Evolutionary conservation across 2,329 filamentous ascomycete species (phyloP).

Genomic region (Diaporthe sp.): DNA sequence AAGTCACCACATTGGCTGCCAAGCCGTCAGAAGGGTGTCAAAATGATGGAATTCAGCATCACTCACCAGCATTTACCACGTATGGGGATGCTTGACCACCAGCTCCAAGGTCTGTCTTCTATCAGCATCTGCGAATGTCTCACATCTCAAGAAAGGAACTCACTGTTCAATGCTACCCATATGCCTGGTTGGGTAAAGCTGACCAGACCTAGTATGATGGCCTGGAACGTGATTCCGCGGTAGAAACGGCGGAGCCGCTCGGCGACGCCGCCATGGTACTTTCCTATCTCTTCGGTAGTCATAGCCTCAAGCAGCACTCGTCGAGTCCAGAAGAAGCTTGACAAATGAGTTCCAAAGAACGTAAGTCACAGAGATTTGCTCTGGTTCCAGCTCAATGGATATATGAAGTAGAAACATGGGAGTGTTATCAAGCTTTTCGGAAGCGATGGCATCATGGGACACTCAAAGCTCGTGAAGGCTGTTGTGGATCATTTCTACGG

Average conservation of each 20-base stretch:
- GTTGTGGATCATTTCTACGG: background rate
- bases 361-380: background rate
- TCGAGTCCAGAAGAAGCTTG: background rate
- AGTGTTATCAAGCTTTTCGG: background rate
- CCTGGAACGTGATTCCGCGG: conserved; percentile 22
- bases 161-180: conserved; percentile 26
- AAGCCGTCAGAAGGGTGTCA: background rate
- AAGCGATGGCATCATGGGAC: conserved; percentile 7
- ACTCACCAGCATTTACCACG: conserved; percentile 26
- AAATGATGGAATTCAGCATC: background rate
- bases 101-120: background rate
- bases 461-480: conserved; percentile 23
- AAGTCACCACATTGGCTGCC: conserved; percentile 6
- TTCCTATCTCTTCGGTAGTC: conserved; percentile 5
- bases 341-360: background rate
- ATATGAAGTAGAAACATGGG: background rate
- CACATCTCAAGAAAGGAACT: background rate
- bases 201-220: conserved; percentile 20
- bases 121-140: background rate
- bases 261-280: background rate
- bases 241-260: conserved; percentile 7
- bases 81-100: conserved; percentile 20
- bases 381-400: background rate
- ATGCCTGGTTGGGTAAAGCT: conserved; percentile 27
- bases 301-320: background rate